Evolutionary conservation across 164 flowering plant genomes (phyloP).

Genomic region (Taxillus chinensis): DNA sequence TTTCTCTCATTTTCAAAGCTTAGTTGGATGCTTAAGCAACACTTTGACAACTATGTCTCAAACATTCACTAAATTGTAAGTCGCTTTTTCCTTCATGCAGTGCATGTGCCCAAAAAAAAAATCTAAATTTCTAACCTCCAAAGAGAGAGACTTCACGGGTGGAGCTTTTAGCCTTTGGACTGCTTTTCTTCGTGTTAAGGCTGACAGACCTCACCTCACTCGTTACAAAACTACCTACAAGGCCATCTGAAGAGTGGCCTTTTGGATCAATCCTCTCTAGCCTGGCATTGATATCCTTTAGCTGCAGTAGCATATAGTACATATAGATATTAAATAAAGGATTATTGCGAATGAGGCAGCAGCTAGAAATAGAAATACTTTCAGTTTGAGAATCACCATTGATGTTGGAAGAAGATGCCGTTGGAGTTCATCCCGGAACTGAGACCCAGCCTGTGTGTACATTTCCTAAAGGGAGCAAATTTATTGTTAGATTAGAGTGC

Average conservation of each 20-base stretch:
- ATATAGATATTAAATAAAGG: neutral
- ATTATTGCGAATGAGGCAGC: neutral
- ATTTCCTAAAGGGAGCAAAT: conserved; percentile 59
- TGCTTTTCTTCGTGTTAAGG: conserved; percentile 58
- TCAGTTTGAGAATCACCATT: conserved; percentile 38
- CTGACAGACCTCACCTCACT: conserved; percentile 39
- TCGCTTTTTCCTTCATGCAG: no score
- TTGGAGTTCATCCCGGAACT: conserved; percentile 88
- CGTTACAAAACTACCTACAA: conserved; percentile 25
- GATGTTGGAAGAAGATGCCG: conserved; percentile 71
- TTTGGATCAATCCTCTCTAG: conserved; percentile 87
- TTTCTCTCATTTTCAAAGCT: no score
- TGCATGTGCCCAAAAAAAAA: no score
- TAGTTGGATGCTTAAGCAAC: no score
- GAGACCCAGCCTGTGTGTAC: conserved; percentile 83
- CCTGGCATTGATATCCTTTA: conserved; percentile 88
- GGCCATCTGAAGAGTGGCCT: conserved; percentile 52
- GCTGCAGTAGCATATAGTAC: conserved; percentile 33
- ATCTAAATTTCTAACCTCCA: conserved; percentile 50
- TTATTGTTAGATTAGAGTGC: no score
- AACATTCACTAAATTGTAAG: no score
- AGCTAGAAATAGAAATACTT: neutral
- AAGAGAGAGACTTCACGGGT: conserved; percentile 61
- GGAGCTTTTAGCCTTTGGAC: conserved; percentile 69
- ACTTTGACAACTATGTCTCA: no score